Evolutionary conservation across 2,329 filamentous ascomycete genomes (phyloP), one percentile per base, ranked within the genome.

Genomic region (Rugonectria rugulosa): DNA sequence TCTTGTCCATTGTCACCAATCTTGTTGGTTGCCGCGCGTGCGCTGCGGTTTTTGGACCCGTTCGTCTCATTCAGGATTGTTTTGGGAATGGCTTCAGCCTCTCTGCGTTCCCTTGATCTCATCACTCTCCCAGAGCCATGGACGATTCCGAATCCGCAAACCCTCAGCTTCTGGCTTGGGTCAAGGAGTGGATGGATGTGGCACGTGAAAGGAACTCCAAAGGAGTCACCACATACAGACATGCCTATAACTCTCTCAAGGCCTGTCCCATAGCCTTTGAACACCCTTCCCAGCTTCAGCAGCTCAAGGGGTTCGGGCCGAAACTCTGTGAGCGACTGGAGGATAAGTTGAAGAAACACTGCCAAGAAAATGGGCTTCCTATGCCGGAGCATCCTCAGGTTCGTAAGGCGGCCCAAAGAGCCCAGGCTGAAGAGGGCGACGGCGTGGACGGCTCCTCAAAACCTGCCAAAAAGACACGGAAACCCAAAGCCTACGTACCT

Each of bases 201-300:
- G 90, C 89, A 11, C 80, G 82, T 43, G 85, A 91, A 63, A 83
- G 82, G 40, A 91, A 88, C 68, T 84, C 85, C 15, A 92, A 91
- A 69, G 88, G 88, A 19, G 75, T 86, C 20, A 84, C 81, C n/a
- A 87, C 84, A 0, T 94, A 92, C 72, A 89, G 85, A 61, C 86
- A 88, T 64, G 91, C 91, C 1, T 91, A 91, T 67, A 82, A 91
- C 54, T 89, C 90, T 3, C 83, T 95, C 71, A 90, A 88, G 72
- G 84, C 84, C 11, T 93, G 90, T 60, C 90, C 91, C 0, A 76
- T 91, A 32, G 74, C 75, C 2, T 90, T 92, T 62, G 77, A 82
- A 15, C 91, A 95, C 69, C 90, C 91, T 3, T 86, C 87, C 6
- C 84, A 92, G 74, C 83, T 90, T 2, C 82, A 87, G 64, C 83